phyloP scores from a whole-genome alignment of 2,329 filamentous ascomycete genomes.

The Cordyceps cateniannulata region DNA sequence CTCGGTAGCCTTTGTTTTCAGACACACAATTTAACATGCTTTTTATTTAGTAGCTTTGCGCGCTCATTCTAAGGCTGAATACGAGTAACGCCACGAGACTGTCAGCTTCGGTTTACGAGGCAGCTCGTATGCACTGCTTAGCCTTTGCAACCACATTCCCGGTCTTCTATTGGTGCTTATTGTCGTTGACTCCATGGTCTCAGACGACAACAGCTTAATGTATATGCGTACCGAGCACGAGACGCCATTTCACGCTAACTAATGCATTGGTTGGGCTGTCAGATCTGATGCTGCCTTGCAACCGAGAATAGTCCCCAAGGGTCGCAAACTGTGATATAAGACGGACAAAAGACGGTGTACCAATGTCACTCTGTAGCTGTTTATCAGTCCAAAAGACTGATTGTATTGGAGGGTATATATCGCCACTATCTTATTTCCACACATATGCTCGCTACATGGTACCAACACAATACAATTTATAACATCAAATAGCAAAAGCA shows the following conservation, averaged over 20 bases:
- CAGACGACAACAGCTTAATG: background rate
- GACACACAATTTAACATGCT: background rate
- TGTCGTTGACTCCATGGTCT: no score
- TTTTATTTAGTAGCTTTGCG: background rate
- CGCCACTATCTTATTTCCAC: background rate
- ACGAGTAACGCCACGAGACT: background rate
- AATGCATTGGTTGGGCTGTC: background rate
- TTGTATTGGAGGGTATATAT: slow-evolving; percentile 2
- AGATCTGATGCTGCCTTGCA: background rate
- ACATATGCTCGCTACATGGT: background rate
- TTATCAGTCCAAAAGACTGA: background rate
- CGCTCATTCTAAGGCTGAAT: no score
- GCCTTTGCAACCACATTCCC: no score
- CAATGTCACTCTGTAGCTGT: background rate
- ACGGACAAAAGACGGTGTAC: no score
- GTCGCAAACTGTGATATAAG: no score
- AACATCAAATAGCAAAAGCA: slow-evolving; percentile 1
- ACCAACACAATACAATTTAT: slow-evolving; percentile 8
- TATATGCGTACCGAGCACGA: no score
- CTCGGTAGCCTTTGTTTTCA: no score
- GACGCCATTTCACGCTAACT: background rate
- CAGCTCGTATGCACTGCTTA: no score
- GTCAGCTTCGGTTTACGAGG: background rate
- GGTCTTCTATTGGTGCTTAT: no score
- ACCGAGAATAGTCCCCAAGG: background rate